A percentile compares a stretch with the other conserved stretches of the same genome.
Conservation (phyloP, 306 rosid species). For the Casuarina glauca region DNA sequence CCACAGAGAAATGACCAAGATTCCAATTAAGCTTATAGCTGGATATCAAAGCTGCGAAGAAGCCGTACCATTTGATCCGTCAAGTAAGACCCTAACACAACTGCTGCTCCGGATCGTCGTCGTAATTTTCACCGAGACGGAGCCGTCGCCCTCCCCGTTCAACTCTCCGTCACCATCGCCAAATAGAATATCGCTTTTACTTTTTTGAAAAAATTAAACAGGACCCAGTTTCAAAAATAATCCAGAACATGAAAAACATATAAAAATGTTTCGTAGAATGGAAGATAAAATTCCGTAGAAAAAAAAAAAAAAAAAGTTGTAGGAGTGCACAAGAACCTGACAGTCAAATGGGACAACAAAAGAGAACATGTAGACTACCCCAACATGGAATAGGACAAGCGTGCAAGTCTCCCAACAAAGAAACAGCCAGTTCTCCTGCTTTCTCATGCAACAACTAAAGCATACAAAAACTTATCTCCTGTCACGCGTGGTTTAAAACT, state of each 20-base stretch:
- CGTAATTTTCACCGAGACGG: not conserved
- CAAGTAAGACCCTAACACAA: not conserved
- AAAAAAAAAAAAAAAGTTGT: not conserved
- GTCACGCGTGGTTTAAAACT: not conserved
- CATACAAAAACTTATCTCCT: not conserved
- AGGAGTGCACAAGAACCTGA: not conserved
- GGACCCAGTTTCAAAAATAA: too few relatives aligned
- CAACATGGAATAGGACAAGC: slow-evolving; percentile 9
- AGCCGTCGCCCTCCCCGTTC: not conserved
- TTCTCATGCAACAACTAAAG: not conserved
- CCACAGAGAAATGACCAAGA: not conserved
- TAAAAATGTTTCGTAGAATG: too few relatives aligned
- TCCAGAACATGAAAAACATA: too few relatives aligned
- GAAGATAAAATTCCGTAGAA: not conserved
- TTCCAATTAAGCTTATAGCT: not conserved
- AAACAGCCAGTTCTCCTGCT: slow-evolving; percentile 4
- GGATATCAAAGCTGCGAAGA: not conserved
- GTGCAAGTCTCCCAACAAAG: not conserved
- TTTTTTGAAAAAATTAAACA: not conserved
- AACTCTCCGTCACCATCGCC: not conserved
- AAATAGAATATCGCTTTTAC: not conserved
- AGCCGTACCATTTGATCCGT: not conserved
- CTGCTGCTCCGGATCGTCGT: not conserved
- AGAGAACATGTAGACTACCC: not conserved
- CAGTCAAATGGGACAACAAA: slow-evolving; percentile 8